Conservation (phyloP, 2,329 filamentous ascomycete species). For the Nannizzia gypsea region DNA sequence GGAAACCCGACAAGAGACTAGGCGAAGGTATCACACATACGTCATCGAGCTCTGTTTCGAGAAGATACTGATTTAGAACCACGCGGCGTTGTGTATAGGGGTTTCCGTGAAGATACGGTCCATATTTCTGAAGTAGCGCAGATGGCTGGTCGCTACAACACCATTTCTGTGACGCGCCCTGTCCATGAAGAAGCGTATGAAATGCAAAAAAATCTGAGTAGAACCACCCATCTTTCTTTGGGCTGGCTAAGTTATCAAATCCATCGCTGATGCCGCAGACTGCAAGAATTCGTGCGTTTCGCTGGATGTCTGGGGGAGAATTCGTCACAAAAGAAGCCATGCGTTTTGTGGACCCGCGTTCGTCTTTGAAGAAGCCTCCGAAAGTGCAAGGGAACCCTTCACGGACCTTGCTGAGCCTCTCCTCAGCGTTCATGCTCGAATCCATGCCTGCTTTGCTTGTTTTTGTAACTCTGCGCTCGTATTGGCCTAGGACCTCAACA, state of each 20-base stretch:
- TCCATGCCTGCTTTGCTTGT: no score
- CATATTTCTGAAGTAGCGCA: conserved; percentile 9
- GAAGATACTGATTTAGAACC: conserved; percentile 7
- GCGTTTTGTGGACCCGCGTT: background rate
- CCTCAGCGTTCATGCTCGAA: no score
- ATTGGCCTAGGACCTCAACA: no score
- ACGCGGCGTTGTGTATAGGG: conserved; percentile 4
- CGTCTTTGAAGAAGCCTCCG: background rate
- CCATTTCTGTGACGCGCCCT: conserved; percentile 9
- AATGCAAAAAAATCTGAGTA: conserved; percentile 13
- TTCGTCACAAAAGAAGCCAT: background rate
- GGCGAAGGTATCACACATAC: background rate
- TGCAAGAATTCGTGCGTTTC: conserved; percentile 5
- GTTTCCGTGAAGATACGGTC: conserved; percentile 7
- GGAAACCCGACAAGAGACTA: conserved; percentile 7
- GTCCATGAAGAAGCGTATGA: conserved; percentile 9
- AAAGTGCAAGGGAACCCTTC: background rate
- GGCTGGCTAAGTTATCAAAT: background rate
- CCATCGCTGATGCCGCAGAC: conserved; percentile 9
- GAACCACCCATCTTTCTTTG: conserved; percentile 10
- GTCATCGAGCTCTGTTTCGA: conserved; percentile 4
- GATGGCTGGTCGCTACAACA: conserved; percentile 8
- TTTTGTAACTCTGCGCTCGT: no score
- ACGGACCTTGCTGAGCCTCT: background rate
- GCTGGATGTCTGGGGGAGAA: conserved; percentile 7